Percentiles rank a stretch among this genome's conserved stretches.
phyloP scores from a whole-genome alignment of 1,284 basidiomycete species.

The Leccinum subrobustum region DNA sequence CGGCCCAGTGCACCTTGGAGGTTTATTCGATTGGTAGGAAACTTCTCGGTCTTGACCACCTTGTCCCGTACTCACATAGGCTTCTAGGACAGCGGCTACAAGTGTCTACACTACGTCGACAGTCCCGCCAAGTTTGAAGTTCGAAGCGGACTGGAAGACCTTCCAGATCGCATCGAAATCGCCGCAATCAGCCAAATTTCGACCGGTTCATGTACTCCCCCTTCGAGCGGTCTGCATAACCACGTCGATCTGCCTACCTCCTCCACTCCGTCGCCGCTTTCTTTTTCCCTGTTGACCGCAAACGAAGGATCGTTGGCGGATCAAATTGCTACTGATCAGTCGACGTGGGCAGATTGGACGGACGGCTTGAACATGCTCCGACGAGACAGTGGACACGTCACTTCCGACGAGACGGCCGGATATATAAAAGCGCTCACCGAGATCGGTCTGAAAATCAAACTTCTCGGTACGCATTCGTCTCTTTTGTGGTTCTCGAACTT shows the following conservation, averaged over 20 bases:
- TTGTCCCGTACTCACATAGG: slow-evolving; percentile 7
- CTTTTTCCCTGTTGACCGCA: slow-evolving; percentile 76
- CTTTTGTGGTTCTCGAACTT: neutral
- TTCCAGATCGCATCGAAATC: slow-evolving; percentile 84
- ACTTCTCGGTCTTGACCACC: slow-evolving; percentile 4
- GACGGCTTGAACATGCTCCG: slow-evolving; percentile 91
- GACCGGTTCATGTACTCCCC: slow-evolving; percentile 73
- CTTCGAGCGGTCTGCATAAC: slow-evolving; percentile 60
- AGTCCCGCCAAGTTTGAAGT: slow-evolving; percentile 74
- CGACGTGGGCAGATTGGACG: slow-evolving; percentile 93
- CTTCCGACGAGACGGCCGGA: slow-evolving; percentile 81
- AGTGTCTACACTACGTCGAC: slow-evolving; percentile 83
- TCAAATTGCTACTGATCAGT: slow-evolving; percentile 81
- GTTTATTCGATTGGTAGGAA: slow-evolving; percentile 70
- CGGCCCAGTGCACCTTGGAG: slow-evolving; percentile 68
- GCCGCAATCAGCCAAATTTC: slow-evolving; percentile 76
- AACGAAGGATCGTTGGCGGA: slow-evolving; percentile 81
- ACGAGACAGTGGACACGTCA: slow-evolving; percentile 76
- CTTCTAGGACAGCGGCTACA: slow-evolving; percentile 67
- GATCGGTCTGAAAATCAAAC: slow-evolving; percentile 91
- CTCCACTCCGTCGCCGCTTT: slow-evolving; percentile 64
- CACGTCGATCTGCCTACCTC: slow-evolving; percentile 56
- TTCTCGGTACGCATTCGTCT: slow-evolving; percentile 64
- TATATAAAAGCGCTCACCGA: slow-evolving; percentile 88
- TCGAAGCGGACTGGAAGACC: slow-evolving; percentile 79